Percentiles rank a stretch among this genome's conserved stretches.
These are phyloP conservation scores for Penicillium sp. DNA, from an alignment of 2,329 filamentous ascomycete species.

Conservation along the genomic window DNA sequence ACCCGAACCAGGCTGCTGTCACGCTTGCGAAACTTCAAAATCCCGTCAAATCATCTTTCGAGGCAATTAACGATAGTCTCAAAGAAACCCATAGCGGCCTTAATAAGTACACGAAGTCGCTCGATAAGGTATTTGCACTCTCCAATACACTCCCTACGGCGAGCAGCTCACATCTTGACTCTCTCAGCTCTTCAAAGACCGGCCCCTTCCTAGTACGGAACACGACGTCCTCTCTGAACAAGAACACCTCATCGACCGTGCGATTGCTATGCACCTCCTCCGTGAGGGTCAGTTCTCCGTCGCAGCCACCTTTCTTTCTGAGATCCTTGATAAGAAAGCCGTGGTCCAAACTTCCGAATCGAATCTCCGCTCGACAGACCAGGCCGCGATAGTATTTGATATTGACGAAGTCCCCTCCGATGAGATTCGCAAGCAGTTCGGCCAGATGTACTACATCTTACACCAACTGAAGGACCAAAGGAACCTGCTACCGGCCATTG, in stretches of 20 bases:
- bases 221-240: conserved; percentile 77
- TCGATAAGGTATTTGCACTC: conserved; percentile 66
- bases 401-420: conserved; percentile 60
- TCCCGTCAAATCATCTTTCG: conserved; percentile 76
- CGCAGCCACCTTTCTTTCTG: conserved; percentile 77
- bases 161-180: neutral
- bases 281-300: conserved; percentile 92
- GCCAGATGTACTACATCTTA: conserved; percentile 87
- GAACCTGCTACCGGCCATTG: conserved; percentile 79
- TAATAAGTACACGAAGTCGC: conserved; percentile 76
- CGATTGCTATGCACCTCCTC: conserved; percentile 93
- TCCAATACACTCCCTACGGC: no score
- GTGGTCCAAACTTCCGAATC: conserved; percentile 30
- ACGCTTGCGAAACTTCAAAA: conserved; percentile 82
- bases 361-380: conserved; percentile 34
- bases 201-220: conserved; percentile 69
- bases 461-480: conserved; percentile 67
- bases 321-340: conserved; percentile 56
- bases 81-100: conserved; percentile 80
- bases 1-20: conserved; percentile 68
- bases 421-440: conserved; percentile 75
- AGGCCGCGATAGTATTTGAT: conserved; percentile 47
- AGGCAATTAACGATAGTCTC: conserved; percentile 74
- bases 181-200: conserved; percentile 63
- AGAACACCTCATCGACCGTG: conserved; percentile 77